These are phyloP conservation scores for Calonectria ilicicola DNA, from an alignment of 2,329 filamentous ascomycete genomes.

Conservation along the genomic window DNA sequence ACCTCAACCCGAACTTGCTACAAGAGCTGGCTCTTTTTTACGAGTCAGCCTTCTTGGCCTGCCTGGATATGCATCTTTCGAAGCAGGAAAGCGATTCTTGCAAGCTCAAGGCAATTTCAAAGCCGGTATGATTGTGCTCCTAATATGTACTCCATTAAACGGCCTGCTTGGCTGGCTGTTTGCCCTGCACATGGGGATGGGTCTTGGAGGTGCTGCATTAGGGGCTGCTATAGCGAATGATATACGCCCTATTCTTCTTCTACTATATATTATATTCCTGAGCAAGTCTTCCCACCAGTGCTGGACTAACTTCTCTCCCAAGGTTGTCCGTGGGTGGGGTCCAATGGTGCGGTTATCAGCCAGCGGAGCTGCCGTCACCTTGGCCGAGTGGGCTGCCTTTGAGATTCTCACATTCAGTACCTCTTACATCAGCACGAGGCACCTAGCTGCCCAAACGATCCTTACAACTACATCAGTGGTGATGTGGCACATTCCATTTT, in stretches of 20 bases:
- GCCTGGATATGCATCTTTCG: constrained; percentile 66
- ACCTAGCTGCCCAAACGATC: constrained; percentile 56
- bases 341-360: constrained; percentile 53
- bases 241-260: constrained; percentile 59
- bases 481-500: constrained; percentile 58
- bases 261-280: constrained; percentile 58
- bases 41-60: constrained; percentile 61
- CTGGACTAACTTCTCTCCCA: constrained; percentile 54
- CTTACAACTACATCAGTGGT: constrained; percentile 55
- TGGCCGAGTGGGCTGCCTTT: constrained; percentile 57
- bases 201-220: constrained; percentile 63
- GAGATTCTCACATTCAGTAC: constrained; percentile 59
- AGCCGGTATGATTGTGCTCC: constrained; percentile 58
- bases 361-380: constrained; percentile 53
- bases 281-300: constrained; percentile 47
- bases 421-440: constrained; percentile 56
- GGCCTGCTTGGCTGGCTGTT: constrained; percentile 62
- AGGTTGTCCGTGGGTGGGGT: constrained; percentile 53
- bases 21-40: constrained; percentile 62
- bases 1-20: constrained; percentile 59
- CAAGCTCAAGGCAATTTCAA: constrained; percentile 67
- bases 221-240: constrained; percentile 62
- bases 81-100: constrained; percentile 65
- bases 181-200: constrained; percentile 55
- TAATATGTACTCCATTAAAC: constrained; percentile 61